Evolutionary conservation across 371 early-diverging fungal genomes (phyloP).

Genomic region (Basidiobolus meristosporus): DNA sequence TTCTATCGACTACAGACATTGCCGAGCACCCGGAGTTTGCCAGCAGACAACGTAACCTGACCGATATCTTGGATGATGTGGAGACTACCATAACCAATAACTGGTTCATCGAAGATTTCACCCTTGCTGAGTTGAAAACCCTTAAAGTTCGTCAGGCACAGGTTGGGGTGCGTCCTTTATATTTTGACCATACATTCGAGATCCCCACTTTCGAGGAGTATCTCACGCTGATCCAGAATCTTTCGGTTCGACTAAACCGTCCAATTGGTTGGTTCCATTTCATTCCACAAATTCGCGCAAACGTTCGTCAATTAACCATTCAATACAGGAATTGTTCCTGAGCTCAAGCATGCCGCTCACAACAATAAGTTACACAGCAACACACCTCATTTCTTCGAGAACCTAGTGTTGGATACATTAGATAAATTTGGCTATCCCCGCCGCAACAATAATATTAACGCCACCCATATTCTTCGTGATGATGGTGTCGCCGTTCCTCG

Average conservation of each 20-base stretch:
- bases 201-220: constrained; percentile 17
- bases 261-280: constrained; percentile 7
- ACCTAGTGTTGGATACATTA: constrained; percentile 11
- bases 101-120: constrained; percentile 19
- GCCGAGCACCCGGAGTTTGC: constrained; percentile 10
- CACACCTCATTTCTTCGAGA: constrained; percentile 11
- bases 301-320: too few species aligned
- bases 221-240: constrained; percentile 8
- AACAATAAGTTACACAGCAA: not conserved
- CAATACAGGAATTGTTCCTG: constrained; percentile 10
- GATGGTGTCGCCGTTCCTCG: not conserved
- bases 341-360: constrained; percentile 11
- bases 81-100: constrained; percentile 5
- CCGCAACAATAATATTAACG: not conserved
- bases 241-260: constrained; percentile 7
- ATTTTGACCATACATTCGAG: constrained; percentile 12
- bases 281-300: too few species aligned
- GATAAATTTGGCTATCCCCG: constrained; percentile 12
- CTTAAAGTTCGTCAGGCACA: constrained; percentile 8
- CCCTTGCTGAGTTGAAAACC: constrained; percentile 10
- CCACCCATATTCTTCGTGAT: not conserved
- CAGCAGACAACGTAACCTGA: constrained; percentile 6
- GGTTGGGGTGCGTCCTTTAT: constrained; percentile 11
- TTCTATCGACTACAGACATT: constrained; percentile 12
- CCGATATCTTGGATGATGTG: constrained; percentile 5